Percentiles rank a stretch among this genome's conserved stretches.
These are phyloP conservation scores for Leptographium radiaticola DNA, from an alignment of 2,329 filamentous ascomycete genomes.

Conservation along the genomic window DNA sequence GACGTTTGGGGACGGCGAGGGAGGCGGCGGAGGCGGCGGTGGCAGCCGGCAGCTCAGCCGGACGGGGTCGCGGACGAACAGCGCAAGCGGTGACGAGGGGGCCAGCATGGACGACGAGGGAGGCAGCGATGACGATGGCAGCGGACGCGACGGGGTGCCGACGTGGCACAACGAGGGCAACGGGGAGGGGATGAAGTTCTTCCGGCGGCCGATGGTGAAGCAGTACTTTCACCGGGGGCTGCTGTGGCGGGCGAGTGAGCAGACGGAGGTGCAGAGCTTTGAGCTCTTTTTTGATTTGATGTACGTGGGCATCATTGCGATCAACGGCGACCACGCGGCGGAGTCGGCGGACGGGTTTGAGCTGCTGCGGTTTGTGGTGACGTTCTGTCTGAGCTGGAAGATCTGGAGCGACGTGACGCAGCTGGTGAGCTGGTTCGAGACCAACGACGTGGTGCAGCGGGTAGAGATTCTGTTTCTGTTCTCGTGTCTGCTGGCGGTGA, in stretches of 20 bases:
- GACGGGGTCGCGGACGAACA: background rate
- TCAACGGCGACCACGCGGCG: constrained; percentile 47
- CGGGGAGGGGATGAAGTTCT: constrained; percentile 38
- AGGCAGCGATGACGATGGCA: constrained; percentile 1
- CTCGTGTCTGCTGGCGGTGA: constrained; percentile 46
- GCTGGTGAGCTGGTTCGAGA: constrained; percentile 48
- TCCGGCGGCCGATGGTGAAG: constrained; percentile 44
- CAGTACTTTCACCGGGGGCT: constrained; percentile 56
- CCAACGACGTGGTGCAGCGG: constrained; percentile 45
- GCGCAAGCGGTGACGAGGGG: constrained; percentile 13
- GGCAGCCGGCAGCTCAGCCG: background rate
- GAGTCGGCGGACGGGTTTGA: constrained; percentile 40
- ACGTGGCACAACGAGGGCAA: constrained; percentile 16
- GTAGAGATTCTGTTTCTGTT: constrained; percentile 47
- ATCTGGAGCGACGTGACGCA: constrained; percentile 48
- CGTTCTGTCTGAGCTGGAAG: constrained; percentile 50
- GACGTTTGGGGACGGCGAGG: constrained; percentile 22
- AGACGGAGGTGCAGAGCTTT: constrained; percentile 48
- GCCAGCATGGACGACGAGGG: constrained; percentile 10
- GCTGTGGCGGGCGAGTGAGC: constrained; percentile 45
- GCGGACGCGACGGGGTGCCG: constrained; percentile 5
- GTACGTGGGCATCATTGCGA: constrained; percentile 51
- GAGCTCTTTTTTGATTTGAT: constrained; percentile 53
- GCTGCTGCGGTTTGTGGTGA: constrained; percentile 46
- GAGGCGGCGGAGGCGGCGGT: constrained; percentile 14